Evolutionary conservation across 2,329 filamentous ascomycete species (phyloP).

Genomic region (Trichophyton mentagrophytes): DNA sequence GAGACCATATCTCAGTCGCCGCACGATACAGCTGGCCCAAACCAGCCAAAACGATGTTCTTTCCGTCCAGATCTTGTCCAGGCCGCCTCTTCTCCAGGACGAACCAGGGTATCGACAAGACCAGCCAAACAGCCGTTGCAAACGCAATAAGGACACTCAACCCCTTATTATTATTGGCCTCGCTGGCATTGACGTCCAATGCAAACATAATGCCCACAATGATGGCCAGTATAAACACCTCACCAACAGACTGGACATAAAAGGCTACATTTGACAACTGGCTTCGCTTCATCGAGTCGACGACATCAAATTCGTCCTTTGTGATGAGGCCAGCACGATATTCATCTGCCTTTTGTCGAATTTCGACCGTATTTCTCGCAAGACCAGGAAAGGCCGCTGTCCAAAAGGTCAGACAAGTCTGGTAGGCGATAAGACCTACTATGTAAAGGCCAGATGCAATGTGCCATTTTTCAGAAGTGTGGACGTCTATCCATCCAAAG

Average conservation of each 20-base stretch:
- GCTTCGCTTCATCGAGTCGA: constrained; percentile 51
- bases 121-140: constrained; percentile 50
- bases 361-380: constrained; percentile 41
- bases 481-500: constrained; percentile 56
- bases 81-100: constrained; percentile 51
- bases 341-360: constrained; percentile 39
- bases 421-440: constrained; percentile 53
- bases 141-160: constrained; percentile 54
- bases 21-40: constrained; percentile 51
- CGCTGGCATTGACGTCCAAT: constrained; percentile 46
- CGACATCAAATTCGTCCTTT: constrained; percentile 47
- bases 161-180: constrained; percentile 53
- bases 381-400: constrained; percentile 51
- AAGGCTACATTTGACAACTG: constrained; percentile 52
- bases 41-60: constrained; percentile 43
- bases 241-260: constrained; percentile 49
- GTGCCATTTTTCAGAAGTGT: constrained; percentile 47
- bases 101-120: constrained; percentile 55
- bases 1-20: constrained; percentile 46
- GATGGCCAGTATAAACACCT: constrained; percentile 50
- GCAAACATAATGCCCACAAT: constrained; percentile 53
- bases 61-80: constrained; percentile 39
- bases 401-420: constrained; percentile 57
- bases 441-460: constrained; percentile 51
- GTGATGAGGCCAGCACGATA: constrained; percentile 42